Evolutionary conservation across 2,329 filamentous ascomycete species (phyloP).

Genomic region (Aspergillus awamori): DNA sequence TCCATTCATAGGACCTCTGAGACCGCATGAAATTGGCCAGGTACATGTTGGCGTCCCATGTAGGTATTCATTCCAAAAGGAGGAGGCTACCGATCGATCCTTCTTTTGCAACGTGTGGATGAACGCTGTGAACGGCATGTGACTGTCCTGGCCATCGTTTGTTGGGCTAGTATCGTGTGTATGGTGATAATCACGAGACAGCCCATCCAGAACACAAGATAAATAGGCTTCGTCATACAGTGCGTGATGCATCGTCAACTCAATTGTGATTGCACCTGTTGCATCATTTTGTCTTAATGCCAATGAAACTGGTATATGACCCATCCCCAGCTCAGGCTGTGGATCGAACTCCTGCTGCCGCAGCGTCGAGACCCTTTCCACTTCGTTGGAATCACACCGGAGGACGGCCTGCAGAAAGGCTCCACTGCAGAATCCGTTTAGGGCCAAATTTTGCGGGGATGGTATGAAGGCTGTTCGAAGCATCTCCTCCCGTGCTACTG

Average conservation of each 20-base stretch:
- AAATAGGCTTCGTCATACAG: slow-evolving; percentile 12
- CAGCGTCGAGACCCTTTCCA: background rate
- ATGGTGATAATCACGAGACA: slow-evolving; percentile 1
- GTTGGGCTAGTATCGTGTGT: background rate
- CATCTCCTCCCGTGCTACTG: slow-evolving; percentile 5
- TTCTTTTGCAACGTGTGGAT: slow-evolving; percentile 3
- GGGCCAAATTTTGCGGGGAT: background rate
- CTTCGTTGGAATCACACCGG: background rate
- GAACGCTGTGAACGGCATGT: slow-evolving; percentile 6
- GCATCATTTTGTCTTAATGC: background rate
- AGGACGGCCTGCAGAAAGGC: slow-evolving; percentile 11
- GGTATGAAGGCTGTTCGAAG: slow-evolving; percentile 12
- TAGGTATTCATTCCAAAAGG: slow-evolving; percentile 11
- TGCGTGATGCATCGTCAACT: slow-evolving; percentile 9
- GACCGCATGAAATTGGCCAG: slow-evolving; percentile 1
- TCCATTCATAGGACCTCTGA: background rate
- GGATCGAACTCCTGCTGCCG: background rate
- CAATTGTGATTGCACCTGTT: background rate
- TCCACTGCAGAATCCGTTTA: background rate
- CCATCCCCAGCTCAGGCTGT: background rate
- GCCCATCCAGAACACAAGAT: background rate
- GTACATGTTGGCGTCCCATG: background rate
- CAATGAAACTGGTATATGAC: slow-evolving; percentile 3
- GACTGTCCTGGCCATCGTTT: background rate
- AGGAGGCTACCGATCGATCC: background rate